phyloP scores from a whole-genome alignment of 2,329 filamentous ascomycete genomes.

The Scedosporium apiospermum region DNA sequence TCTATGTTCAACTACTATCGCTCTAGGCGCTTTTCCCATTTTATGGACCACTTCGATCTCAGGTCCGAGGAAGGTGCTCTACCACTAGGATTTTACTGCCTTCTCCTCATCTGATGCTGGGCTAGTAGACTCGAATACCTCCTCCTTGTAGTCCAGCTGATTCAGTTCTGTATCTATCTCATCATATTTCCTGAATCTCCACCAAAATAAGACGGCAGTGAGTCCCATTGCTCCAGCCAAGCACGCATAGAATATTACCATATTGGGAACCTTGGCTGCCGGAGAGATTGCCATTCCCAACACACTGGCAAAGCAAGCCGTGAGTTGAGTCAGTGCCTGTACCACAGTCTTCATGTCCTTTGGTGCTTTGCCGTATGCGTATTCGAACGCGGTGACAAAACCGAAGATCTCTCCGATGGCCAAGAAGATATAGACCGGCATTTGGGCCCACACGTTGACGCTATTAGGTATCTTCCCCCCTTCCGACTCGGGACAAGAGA shows the following conservation, averaged over 20 bases:
- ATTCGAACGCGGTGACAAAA: conserved; percentile 55
- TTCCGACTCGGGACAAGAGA: conserved; percentile 18
- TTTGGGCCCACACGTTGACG: conserved; percentile 57
- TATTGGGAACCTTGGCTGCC: background rate
- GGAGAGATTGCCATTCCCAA: background rate
- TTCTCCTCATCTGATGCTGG: too few species aligned
- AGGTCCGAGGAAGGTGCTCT: too few species aligned
- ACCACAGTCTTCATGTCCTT: conserved; percentile 69
- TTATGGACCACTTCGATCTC: too few species aligned
- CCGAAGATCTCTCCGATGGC: conserved; percentile 40
- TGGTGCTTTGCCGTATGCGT: conserved; percentile 67
- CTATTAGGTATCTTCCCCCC: conserved; percentile 23
- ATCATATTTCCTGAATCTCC: conserved; percentile 1
- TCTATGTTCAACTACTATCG: too few species aligned
- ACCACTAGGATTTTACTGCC: too few species aligned
- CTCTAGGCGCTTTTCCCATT: too few species aligned
- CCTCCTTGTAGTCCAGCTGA: background rate
- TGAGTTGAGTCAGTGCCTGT: conserved; percentile 35
- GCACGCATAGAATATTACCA: background rate
- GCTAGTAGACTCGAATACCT: background rate
- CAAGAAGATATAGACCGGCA: conserved; percentile 37
- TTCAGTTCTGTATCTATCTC: background rate
- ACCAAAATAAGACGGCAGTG: background rate
- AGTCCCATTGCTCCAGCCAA: background rate
- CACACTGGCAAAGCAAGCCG: background rate